Percentiles rank a stretch among this genome's conserved stretches.
phyloP scores from a whole-genome alignment of 2,329 filamentous ascomycete genomes.

The Alternaria sp. region DNA sequence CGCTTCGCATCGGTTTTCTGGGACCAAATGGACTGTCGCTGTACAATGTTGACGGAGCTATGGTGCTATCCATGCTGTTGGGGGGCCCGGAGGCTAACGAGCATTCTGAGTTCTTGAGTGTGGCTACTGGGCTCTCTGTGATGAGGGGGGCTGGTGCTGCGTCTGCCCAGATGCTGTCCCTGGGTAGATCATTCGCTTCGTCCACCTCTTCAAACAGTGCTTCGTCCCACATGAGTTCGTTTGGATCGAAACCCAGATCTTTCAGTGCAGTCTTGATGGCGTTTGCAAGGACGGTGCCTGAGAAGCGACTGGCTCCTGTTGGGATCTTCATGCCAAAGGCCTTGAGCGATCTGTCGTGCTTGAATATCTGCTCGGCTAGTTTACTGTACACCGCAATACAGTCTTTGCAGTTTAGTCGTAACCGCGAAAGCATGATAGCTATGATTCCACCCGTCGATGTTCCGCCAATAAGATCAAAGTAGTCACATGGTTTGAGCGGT shows the following conservation, averaged over 20 bases:
- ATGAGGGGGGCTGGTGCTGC: slow-evolving; percentile 26
- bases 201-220: slow-evolving; percentile 49
- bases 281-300: slow-evolving; percentile 46
- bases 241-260: slow-evolving; percentile 43
- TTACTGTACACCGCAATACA: slow-evolving; percentile 50
- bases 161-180: slow-evolving; percentile 49
- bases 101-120: slow-evolving; percentile 26
- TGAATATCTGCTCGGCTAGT: slow-evolving; percentile 50
- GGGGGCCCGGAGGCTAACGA: slow-evolving; percentile 18
- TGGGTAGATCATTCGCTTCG: slow-evolving; percentile 31
- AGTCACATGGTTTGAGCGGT: slow-evolving; percentile 50
- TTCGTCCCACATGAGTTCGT: slow-evolving; percentile 54
- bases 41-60: slow-evolving; percentile 15
- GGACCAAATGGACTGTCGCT: slow-evolving; percentile 28
- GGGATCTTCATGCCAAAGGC: slow-evolving; percentile 48
- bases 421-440: slow-evolving; percentile 50
- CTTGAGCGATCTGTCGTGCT: slow-evolving; percentile 48
- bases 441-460: slow-evolving; percentile 54
- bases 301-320: slow-evolving; percentile 48
- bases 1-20: slow-evolving; percentile 20
- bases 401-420: slow-evolving; percentile 48
- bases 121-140: slow-evolving; percentile 40
- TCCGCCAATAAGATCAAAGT: slow-evolving; percentile 53
- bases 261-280: slow-evolving; percentile 48
- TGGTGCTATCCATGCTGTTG: slow-evolving; percentile 3